Evolutionary conservation across 345 rosid genomes (phyloP).

Genomic region (Salix caprea): DNA sequence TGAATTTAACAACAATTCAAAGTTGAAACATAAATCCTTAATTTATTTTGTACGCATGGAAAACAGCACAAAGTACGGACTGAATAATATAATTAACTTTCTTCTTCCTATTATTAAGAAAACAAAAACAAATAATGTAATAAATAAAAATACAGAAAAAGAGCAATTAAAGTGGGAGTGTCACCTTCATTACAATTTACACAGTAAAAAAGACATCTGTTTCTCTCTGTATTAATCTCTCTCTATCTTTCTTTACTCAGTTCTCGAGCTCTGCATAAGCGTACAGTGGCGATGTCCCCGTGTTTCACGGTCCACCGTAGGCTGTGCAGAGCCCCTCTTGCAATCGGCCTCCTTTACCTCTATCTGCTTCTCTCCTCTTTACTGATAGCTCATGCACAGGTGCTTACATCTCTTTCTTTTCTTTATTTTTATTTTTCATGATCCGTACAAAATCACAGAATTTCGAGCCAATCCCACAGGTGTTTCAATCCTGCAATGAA

Average conservation of each 20-base stretch:
- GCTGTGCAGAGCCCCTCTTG: constrained; percentile 44
- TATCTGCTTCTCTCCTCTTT: constrained; percentile 32
- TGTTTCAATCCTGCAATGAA: constrained; percentile 57
- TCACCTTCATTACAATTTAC: constrained; percentile 22
- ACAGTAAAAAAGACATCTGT: neutral
- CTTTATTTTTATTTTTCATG: constrained; percentile 8
- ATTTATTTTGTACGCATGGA: no score
- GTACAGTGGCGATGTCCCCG: constrained; percentile 38
- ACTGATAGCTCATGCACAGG: constrained; percentile 43
- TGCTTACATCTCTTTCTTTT: constrained; percentile 6
- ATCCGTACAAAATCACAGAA: constrained; percentile 25
- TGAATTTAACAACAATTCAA: no score
- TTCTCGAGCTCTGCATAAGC: constrained; percentile 46
- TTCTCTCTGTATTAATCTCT: constrained; percentile 8
- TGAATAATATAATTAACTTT: no score
- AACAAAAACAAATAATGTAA: neutral
- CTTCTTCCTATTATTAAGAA: neutral
- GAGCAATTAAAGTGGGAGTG: neutral
- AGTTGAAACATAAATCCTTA: no score
- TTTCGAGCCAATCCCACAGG: constrained; percentile 33
- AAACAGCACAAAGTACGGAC: no score
- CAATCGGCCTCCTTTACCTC: constrained; percentile 28
- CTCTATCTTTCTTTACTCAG: constrained; percentile 7
- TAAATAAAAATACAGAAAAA: neutral
- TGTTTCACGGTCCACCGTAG: constrained; percentile 37